A percentile compares a stretch with the other conserved stretches of the same genome.
Conservation (phyloP, 257 asterid genomes). For the Solanum infundibuliforme region DNA sequence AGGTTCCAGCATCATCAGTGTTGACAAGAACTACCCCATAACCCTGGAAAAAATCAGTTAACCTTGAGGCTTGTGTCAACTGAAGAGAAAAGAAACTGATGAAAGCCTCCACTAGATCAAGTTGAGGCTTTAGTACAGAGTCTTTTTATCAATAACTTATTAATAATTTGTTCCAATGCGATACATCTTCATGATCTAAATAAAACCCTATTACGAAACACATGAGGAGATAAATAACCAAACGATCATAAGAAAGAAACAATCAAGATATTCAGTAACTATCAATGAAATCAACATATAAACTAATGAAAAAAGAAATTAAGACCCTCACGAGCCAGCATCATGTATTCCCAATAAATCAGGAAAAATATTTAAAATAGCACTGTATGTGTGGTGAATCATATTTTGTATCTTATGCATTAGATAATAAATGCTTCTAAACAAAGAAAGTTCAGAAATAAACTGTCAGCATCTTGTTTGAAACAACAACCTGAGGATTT, state of each 20-base stretch:
- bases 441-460: background rate
- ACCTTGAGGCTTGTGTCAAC: conserved; percentile 1
- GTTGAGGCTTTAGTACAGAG: background rate
- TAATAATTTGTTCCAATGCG: background rate
- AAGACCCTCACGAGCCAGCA: background rate
- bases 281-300: background rate
- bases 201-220: background rate
- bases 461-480: background rate
- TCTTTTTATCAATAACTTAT: background rate
- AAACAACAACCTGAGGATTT: background rate
- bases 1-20: conserved; percentile 83
- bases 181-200: background rate
- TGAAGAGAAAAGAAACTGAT: background rate
- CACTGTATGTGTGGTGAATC: background rate
- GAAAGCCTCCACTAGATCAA: background rate
- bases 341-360: background rate
- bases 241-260: background rate
- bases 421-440: background rate
- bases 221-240: background rate
- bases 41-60: conserved; percentile 50
- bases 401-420: background rate
- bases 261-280: background rate
- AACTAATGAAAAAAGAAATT: background rate
- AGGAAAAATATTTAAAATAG: background rate
- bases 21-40: conserved; percentile 90